phyloP scores from a whole-genome alignment of 2,329 filamentous ascomycete genomes.

The Pezicula radicicola region DNA sequence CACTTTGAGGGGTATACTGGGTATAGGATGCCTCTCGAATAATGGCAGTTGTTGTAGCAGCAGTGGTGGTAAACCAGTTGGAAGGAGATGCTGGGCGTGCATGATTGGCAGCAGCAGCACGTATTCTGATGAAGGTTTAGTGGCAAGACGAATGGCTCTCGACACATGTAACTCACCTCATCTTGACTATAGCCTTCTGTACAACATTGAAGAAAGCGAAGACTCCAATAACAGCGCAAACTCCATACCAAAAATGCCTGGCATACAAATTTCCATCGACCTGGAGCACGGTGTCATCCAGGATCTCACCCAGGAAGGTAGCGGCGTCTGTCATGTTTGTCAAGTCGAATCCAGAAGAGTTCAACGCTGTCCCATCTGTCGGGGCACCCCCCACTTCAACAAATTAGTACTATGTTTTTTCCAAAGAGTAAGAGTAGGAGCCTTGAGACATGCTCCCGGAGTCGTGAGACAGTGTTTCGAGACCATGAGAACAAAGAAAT shows the following conservation, averaged over 20 bases:
- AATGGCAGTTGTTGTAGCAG: constrained; percentile 30
- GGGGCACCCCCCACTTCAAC: constrained; percentile 21
- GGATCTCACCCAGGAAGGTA: constrained; percentile 31
- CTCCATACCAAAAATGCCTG: constrained; percentile 36
- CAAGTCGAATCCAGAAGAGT: constrained; percentile 32
- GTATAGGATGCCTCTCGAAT: constrained; percentile 30
- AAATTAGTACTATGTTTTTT: too few relatives aligned
- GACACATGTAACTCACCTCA: constrained; percentile 17
- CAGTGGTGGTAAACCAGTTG: constrained; percentile 18
- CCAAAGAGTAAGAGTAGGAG: too few relatives aligned
- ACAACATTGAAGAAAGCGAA: constrained; percentile 28
- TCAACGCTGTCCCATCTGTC: constrained; percentile 19
- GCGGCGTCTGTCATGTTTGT: constrained; percentile 32
- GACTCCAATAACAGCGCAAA: constrained; percentile 30
- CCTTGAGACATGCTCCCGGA: too few relatives aligned
- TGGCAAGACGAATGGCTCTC: neutral
- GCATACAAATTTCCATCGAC: constrained; percentile 32
- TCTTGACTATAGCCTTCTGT: constrained; percentile 19
- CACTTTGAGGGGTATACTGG: constrained; percentile 24
- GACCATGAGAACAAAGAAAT: too few relatives aligned
- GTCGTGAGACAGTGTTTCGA: too few relatives aligned
- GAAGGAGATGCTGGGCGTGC: constrained; percentile 27
- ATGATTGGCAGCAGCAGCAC: constrained; percentile 29
- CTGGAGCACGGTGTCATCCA: constrained; percentile 33
- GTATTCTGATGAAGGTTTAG: constrained; percentile 20